A percentile compares a stretch with the other conserved stretches of the same genome.
Evolutionary conservation across 768 basidiomycete species (phyloP).

Genomic region (Cystoderma amianthinum): DNA sequence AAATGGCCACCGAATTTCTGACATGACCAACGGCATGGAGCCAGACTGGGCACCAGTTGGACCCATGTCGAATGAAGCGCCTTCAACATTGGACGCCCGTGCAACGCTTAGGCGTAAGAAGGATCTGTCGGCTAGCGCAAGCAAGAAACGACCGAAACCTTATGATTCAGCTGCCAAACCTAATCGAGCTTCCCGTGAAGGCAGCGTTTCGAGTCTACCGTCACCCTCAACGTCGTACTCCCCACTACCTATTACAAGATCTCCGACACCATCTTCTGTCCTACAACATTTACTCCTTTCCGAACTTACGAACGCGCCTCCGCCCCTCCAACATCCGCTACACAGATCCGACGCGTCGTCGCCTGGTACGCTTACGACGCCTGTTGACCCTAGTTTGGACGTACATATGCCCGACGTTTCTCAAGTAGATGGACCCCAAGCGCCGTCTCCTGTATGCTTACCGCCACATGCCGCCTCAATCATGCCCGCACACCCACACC

Average conservation of each 20-base stretch:
- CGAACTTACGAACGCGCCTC: constrained; percentile 16
- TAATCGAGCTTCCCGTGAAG: constrained; percentile 39
- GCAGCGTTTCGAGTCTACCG: constrained; percentile 43
- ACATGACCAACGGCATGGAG: constrained; percentile 26
- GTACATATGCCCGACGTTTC: constrained; percentile 25
- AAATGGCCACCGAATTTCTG: constrained; percentile 19
- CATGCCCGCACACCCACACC: constrained; percentile 25
- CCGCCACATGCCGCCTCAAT: constrained; percentile 15
- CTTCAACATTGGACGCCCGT: constrained; percentile 20
- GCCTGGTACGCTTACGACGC: constrained; percentile 36
- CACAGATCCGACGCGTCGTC: constrained; percentile 41
- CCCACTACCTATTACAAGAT: constrained; percentile 34
- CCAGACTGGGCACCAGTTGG: constrained; percentile 44
- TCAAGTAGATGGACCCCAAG: constrained; percentile 12
- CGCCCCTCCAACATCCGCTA: constrained; percentile 27
- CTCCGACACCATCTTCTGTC: constrained; percentile 34
- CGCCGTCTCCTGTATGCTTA: constrained; percentile 18
- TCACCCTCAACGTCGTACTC: constrained; percentile 41
- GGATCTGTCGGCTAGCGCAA: constrained; percentile 21
- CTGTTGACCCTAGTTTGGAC: constrained; percentile 33
- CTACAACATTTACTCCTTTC: constrained; percentile 21
- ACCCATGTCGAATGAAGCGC: constrained; percentile 16
- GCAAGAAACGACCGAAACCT: constrained; percentile 63
- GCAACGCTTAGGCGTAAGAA: constrained; percentile 48
- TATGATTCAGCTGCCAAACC: constrained; percentile 51